These are phyloP conservation scores for Psidium friedrichsthalianum DNA, from an alignment of 345 rosid genomes.

Conservation along the genomic window DNA sequence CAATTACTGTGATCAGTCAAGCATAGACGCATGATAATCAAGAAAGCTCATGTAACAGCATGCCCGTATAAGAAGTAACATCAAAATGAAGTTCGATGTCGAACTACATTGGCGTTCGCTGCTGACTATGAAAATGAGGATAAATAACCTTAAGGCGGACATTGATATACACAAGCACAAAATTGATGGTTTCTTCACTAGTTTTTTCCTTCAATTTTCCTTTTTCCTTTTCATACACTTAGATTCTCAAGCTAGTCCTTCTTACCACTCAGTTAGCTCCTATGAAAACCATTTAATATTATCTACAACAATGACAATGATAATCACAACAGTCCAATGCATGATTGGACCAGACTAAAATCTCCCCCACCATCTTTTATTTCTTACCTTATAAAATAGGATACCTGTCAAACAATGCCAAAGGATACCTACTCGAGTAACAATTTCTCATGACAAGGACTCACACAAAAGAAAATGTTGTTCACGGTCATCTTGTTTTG, in stretches of 20 bases:
- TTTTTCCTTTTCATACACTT: neutral
- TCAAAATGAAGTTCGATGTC: neutral
- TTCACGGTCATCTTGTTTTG: neutral
- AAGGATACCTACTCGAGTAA: neutral
- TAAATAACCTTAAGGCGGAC: neutral
- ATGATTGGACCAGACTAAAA: neutral
- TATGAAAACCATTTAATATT: neutral
- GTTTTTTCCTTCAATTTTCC: neutral
- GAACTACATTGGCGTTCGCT: neutral
- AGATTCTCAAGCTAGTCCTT: neutral
- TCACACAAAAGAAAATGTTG: neutral
- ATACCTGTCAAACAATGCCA: neutral
- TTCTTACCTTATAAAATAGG: neutral
- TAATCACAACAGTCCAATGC: neutral
- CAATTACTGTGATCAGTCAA: neutral
- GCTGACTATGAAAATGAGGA: neutral
- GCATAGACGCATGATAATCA: neutral
- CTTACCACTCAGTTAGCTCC: neutral
- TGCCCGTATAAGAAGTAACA: neutral
- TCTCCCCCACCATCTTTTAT: neutral
- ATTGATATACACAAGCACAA: neutral
- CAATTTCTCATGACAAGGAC: neutral
- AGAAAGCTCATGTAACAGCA: neutral
- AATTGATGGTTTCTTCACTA: neutral
- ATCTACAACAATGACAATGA: neutral